Evolutionary conservation across 495 filamentous ascomycete genomes (phyloP), one percentile per base, ranked within the genome.

Genomic region (Neurospora sp.): DNA sequence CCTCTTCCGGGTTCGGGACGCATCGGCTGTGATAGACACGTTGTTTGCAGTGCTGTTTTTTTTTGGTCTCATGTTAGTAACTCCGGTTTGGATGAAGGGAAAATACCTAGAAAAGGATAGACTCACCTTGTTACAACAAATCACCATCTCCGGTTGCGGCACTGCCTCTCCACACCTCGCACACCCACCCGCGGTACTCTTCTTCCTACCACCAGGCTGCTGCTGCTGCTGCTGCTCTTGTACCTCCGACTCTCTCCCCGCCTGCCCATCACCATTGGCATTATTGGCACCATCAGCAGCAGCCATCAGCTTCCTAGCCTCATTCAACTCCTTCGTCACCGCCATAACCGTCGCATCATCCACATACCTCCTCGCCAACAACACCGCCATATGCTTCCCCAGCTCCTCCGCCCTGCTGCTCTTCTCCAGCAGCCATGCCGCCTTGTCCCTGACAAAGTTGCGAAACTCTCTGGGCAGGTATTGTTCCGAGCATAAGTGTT

Each of bases 91-190:
- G 27, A 65, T 16, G 27, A 4, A 14, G 20, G 12, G 20, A 27
- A 40, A 44, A 65, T 37, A 31, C 27, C 27, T 31, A 70, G 22
- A 74, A 72, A 40, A 69, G 35, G 6, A 37, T 37, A 61, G 22
- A 77, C 81, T 74, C 72, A 86, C 84, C 78, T 82, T 78, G 71
- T 85, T 85, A 18, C 77, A 75, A 74, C 84, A 86, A 38, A 84
- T 77, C 70, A 85, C 42, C 72, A 83, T 77, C 5, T 72, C 74
- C 8, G 80, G 76, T 9, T 81, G 80, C 5, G 82, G 74, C 42
- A 85, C 80, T 10, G 80, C 79, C 72, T 81, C 78, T 2, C 80
- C 80, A 71, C 84, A 86, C 5, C 75, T 72, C 0, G 75, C 74
- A 65, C 83, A 85, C 27, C 84, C 84, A 7, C 79, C 81, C 14